These are phyloP conservation scores for Penicillium atrosanguineum DNA, from an alignment of 495 filamentous ascomycete species.

Conservation along the genomic window DNA sequence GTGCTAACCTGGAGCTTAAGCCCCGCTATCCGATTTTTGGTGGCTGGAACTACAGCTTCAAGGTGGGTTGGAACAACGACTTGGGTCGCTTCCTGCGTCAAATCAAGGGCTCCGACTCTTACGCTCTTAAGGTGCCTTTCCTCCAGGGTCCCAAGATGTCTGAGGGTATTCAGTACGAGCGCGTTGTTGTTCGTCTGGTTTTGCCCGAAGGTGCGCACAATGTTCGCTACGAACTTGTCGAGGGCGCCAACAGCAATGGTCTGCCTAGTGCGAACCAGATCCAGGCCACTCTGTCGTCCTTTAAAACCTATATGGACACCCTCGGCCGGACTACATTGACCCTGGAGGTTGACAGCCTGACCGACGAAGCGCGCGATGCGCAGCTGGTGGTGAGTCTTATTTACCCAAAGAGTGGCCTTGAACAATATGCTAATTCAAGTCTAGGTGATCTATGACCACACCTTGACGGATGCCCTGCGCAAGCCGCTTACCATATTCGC, in stretches of 20 bases:
- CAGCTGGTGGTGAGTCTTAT: constrained; percentile 61
- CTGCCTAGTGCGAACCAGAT: constrained; percentile 34
- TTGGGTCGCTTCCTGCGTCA: constrained; percentile 71
- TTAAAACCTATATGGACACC: constrained; percentile 93
- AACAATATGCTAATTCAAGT: constrained; percentile 5
- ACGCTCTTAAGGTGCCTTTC: constrained; percentile 93
- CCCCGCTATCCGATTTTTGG: constrained; percentile 93
- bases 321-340: constrained; percentile 79
- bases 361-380: constrained; percentile 80
- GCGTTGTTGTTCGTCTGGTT: constrained; percentile 75
- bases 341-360: constrained; percentile 78
- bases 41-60: constrained; percentile 96
- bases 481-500: constrained; percentile 84
- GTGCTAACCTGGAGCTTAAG: constrained; percentile 82
- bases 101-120: constrained; percentile 55
- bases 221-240: constrained; percentile 48
- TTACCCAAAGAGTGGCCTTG: neutral
- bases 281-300: constrained; percentile 53
- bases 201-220: constrained; percentile 90
- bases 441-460: constrained; percentile 78
- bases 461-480: constrained; percentile 68
- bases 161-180: constrained; percentile 83
- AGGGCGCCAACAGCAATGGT: constrained; percentile 38
- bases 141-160: constrained; percentile 82
- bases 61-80: constrained; percentile 89